Conservation (phyloP, 139 green algal species). For the Coelastrella sp. region DNA sequence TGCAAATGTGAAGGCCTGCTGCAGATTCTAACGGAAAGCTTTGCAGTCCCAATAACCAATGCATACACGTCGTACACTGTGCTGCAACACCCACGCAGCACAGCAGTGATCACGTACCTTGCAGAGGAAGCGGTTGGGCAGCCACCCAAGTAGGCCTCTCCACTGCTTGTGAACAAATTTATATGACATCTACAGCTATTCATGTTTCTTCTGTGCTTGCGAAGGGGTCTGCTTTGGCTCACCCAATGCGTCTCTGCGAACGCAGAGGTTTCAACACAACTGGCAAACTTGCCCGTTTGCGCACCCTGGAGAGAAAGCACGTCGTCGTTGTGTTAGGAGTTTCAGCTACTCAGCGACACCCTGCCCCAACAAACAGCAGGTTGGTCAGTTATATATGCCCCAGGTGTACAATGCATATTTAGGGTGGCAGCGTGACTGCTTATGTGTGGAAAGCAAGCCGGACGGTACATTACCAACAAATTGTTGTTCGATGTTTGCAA, state of each 20-base stretch:
- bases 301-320: conserved; percentile 96
- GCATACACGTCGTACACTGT: too few relatives aligned
- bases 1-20: too few relatives aligned
- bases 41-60: too few relatives aligned
- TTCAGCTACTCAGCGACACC: conserved; percentile 87
- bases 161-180: too few relatives aligned
- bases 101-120: too few relatives aligned
- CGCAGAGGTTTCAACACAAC: conserved; percentile 88
- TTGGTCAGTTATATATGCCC: not conserved
- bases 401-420: not conserved
- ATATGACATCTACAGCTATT: too few relatives aligned
- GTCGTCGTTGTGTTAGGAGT: conserved; percentile 87
- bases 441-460: not conserved
- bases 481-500: not conserved
- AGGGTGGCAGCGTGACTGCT: not conserved
- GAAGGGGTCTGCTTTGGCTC: not conserved
- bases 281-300: conserved; percentile 97
- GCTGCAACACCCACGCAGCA: too few relatives aligned
- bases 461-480: not conserved
- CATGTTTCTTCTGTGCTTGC: not conserved
- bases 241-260: conserved; percentile 34
- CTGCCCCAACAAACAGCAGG: conserved; percentile 95
- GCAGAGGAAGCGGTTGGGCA: too few relatives aligned
- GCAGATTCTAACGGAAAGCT: too few relatives aligned
- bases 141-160: too few relatives aligned